These are phyloP conservation scores for Calonectria multiphialidica DNA, from an alignment of 2,329 filamentous ascomycete genomes.

Conservation along the genomic window DNA sequence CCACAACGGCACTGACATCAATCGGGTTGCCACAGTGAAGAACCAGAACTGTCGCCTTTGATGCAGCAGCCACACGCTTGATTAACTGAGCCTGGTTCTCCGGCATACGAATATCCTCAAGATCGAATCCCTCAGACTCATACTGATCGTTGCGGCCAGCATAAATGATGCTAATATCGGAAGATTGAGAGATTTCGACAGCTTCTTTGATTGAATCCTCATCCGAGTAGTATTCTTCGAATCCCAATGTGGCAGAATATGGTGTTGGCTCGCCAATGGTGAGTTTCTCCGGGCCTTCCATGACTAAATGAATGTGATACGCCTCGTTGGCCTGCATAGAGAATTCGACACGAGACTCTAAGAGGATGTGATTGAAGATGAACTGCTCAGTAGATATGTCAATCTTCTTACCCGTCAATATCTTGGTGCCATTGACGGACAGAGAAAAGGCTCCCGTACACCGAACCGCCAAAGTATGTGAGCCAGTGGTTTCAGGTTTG, in stretches of 20 bases:
- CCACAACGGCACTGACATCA: constrained; percentile 24
- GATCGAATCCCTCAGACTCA: constrained; percentile 32
- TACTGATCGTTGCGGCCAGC: constrained; percentile 31
- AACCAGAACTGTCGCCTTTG: constrained; percentile 24
- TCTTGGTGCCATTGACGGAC: neutral
- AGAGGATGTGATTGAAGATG: constrained; percentile 22
- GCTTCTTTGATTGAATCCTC: constrained; percentile 19
- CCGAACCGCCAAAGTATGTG: constrained; percentile 25
- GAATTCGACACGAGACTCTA: constrained; percentile 25
- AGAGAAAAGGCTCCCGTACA: constrained; percentile 23
- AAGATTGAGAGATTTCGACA: constrained; percentile 10
- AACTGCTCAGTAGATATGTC: constrained; percentile 30
- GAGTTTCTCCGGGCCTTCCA: constrained; percentile 9
- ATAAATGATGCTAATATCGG: constrained; percentile 25
- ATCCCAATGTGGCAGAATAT: constrained; percentile 28
- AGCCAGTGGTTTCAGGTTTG: constrained; percentile 20
- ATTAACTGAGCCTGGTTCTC: constrained; percentile 27
- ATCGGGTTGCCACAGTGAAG: constrained; percentile 32
- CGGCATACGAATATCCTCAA: constrained; percentile 24
- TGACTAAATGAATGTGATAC: constrained; percentile 19
- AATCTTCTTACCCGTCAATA: constrained; percentile 14
- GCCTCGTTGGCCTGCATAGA: constrained; percentile 11
- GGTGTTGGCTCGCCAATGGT: constrained; percentile 22
- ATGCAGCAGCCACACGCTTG: constrained; percentile 22
- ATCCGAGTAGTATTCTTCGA: constrained; percentile 30